phyloP scores from a whole-genome alignment of 441 rosid genomes.

The Corymbia citriodora region DNA sequence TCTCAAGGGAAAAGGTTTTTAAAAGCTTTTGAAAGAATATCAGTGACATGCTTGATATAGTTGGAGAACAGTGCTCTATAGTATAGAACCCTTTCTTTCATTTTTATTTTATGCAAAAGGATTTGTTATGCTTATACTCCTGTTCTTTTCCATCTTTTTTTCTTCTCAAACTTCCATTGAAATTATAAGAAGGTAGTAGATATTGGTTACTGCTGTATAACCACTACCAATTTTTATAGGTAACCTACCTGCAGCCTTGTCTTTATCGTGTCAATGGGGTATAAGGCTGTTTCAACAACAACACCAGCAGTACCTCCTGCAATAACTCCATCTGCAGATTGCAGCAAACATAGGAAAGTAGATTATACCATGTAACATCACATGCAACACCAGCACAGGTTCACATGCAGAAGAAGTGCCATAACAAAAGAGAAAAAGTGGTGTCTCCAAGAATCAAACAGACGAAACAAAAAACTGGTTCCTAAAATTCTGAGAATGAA shows the following conservation, averaged over 20 bases:
- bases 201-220: background rate
- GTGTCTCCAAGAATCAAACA: background rate
- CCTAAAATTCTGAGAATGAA: background rate
- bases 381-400: background rate
- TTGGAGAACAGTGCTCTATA: background rate
- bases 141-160: background rate
- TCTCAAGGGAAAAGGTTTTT: background rate
- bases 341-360: background rate
- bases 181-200: background rate
- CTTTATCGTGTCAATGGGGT: constrained; percentile 77
- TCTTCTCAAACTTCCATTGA: background rate
- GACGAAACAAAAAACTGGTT: background rate
- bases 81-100: background rate
- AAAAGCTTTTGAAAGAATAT: background rate
- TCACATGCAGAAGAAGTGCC: background rate
- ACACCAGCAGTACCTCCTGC: constrained; percentile 85
- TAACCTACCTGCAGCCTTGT: constrained; percentile 70
- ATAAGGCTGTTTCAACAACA: constrained; percentile 70
- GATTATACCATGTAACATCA: background rate
- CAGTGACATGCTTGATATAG: background rate
- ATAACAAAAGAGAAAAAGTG: background rate
- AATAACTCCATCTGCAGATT: constrained; percentile 67
- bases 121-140: background rate
- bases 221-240: background rate
- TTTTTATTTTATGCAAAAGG: background rate